Evolutionary conservation across 208 protist species (phyloP).

Genomic region (Wallacemonas collosoma): DNA sequence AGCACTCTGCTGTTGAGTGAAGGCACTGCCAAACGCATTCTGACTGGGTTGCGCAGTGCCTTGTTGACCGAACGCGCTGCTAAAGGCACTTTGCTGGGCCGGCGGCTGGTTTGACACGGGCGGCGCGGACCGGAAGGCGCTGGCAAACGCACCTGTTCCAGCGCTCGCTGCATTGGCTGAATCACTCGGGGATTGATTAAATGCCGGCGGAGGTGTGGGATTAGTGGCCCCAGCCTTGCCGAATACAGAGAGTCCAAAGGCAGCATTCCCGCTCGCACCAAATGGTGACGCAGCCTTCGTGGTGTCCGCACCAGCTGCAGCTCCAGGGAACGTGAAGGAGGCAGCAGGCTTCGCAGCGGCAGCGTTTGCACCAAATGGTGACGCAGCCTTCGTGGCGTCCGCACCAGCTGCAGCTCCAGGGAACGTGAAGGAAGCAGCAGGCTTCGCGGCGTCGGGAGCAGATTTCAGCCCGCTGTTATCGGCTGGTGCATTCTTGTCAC

Average conservation of each 20-base stretch:
- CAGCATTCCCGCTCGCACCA: not conserved
- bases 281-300: not conserved
- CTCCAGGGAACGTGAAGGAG: not conserved
- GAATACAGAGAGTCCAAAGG: not conserved
- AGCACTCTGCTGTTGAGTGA: not conserved
- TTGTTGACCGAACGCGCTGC: conserved; percentile 7
- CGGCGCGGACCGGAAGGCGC: not conserved
- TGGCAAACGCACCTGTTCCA: conserved; percentile 1
- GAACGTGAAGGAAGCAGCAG: not conserved
- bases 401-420: not conserved
- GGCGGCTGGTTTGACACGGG: not conserved
- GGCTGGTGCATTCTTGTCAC: no score
- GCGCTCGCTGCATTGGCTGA: no score
- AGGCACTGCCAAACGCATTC: not conserved
- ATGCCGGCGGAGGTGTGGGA: no score
- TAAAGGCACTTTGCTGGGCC: not conserved
- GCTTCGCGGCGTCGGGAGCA: not conserved
- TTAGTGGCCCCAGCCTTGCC: not conserved
- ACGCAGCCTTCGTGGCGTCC: not conserved
- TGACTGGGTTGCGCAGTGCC: no score
- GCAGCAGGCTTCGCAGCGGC: not conserved
- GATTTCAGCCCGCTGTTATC: no score
- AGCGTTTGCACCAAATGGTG: not conserved
- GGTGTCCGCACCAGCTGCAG: not conserved
- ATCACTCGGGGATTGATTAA: no score